Evolutionary conservation across 2,329 filamentous ascomycete species (phyloP).

Genomic region (Sclerotinia glacialis): DNA sequence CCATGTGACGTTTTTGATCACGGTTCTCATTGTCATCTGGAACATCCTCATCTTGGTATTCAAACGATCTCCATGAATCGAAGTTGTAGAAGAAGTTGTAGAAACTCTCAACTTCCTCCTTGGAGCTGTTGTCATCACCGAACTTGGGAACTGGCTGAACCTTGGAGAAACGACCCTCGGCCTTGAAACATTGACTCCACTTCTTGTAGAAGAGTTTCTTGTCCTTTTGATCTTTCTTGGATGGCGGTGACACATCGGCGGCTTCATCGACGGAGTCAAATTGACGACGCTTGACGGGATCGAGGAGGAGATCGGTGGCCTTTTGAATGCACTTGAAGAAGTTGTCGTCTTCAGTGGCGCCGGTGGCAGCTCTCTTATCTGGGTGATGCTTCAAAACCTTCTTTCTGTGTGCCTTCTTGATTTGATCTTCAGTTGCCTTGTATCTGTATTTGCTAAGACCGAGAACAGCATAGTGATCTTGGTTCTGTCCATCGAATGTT

Average conservation of each 20-base stretch:
- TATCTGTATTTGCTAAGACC: slow-evolving; percentile 89
- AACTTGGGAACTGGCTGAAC: slow-evolving; percentile 82
- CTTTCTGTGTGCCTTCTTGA: slow-evolving; percentile 98
- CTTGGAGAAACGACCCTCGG: slow-evolving; percentile 91
- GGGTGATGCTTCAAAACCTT: slow-evolving; percentile 99
- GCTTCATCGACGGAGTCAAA: slow-evolving; percentile 95
- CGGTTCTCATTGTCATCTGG: slow-evolving; percentile 98
- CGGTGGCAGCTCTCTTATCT: slow-evolving; percentile 94
- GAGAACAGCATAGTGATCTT: slow-evolving; percentile 98
- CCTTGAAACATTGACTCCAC: slow-evolving; percentile 86
- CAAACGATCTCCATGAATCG: slow-evolving; percentile 95
- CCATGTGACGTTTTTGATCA: slow-evolving; percentile 96
- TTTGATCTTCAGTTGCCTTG: slow-evolving; percentile 94
- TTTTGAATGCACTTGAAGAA: slow-evolving; percentile 99
- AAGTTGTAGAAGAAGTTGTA: slow-evolving; percentile 99
- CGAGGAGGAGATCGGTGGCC: slow-evolving; percentile 87
- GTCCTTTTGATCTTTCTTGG: slow-evolving; percentile 84
- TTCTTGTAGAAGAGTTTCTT: slow-evolving; percentile 87
- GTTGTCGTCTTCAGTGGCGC: slow-evolving; percentile 84
- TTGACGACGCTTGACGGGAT: slow-evolving; percentile 88
- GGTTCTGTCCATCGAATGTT: slow-evolving; percentile 53
- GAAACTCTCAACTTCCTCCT: slow-evolving; percentile 89
- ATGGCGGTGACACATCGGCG: slow-evolving; percentile 86
- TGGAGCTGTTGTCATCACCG: slow-evolving; percentile 77
- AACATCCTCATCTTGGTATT: slow-evolving; percentile 98